These are phyloP conservation scores for Phytophthora citrophthora DNA, from an alignment of 352 stramenopile genomes.

Conservation along the genomic window DNA sequence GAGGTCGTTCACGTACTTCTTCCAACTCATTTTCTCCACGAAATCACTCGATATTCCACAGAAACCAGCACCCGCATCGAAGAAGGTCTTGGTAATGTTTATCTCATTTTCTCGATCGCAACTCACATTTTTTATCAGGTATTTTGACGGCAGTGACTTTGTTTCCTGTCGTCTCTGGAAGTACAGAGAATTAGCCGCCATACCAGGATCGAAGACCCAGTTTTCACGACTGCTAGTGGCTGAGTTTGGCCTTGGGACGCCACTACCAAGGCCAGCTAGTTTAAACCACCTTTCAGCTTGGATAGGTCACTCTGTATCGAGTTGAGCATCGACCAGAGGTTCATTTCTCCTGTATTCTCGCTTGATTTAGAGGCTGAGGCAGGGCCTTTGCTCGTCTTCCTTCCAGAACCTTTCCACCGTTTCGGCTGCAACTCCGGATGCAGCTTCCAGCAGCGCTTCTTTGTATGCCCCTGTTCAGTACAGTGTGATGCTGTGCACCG, in stretches of 20 bases:
- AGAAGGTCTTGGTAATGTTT: neutral
- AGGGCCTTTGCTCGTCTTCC: too few relatives aligned
- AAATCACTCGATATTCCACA: constrained; percentile 1
- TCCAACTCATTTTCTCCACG: neutral
- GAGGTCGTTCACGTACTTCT: too few relatives aligned
- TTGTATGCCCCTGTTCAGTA: too few relatives aligned
- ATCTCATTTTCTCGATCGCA: neutral
- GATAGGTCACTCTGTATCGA: neutral
- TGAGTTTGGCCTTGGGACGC: too few relatives aligned
- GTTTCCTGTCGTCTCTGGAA: neutral
- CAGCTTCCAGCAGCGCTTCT: too few relatives aligned
- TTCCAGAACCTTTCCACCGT: too few relatives aligned
- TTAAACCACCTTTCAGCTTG: constrained; percentile 17
- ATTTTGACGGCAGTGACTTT: neutral
- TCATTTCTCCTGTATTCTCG: too few relatives aligned
- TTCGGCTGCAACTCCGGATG: too few relatives aligned
- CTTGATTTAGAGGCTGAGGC: too few relatives aligned
- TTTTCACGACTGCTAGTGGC: constrained; percentile 6
- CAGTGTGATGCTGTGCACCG: too few relatives aligned
- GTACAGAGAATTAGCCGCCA: neutral
- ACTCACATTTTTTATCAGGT: constrained; percentile 5
- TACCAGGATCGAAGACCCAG: constrained; percentile 9
- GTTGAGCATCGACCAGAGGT: too few relatives aligned
- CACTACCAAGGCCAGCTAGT: constrained; percentile 11
- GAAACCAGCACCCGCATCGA: constrained; percentile 7